phyloP scores from a whole-genome alignment of 306 rosid species.

The Canavalia ensiformis region DNA sequence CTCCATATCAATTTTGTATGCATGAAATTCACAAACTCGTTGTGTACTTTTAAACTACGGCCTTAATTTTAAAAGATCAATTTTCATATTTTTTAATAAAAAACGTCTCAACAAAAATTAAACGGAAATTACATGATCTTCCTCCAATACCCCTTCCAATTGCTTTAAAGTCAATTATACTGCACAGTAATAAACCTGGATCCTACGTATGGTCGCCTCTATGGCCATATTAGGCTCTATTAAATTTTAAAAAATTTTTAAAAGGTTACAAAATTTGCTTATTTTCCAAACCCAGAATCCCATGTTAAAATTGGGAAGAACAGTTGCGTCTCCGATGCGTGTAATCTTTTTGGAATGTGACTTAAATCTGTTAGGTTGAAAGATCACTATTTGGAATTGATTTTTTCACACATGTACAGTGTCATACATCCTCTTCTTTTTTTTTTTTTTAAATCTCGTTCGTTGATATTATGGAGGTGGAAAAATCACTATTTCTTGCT shows the following conservation, averaged over 20 bases:
- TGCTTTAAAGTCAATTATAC: constrained; percentile 16
- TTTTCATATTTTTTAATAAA: too few species aligned
- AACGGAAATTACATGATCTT: background rate
- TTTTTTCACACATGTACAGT: too few species aligned
- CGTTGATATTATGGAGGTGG: too few species aligned
- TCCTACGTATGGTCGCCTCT: background rate
- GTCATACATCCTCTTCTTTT: too few species aligned
- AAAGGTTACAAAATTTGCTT: too few species aligned
- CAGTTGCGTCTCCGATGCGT: background rate
- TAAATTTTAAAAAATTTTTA: background rate
- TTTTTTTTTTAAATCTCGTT: too few species aligned
- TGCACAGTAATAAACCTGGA: constrained; percentile 11
- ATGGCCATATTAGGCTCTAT: background rate
- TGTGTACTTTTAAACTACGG: background rate
- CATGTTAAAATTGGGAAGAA: background rate
- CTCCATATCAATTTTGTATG: constrained; percentile 14
- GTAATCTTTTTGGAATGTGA: too few species aligned
- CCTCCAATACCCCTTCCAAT: background rate
- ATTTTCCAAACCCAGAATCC: background rate
- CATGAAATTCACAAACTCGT: background rate
- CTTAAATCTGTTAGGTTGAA: too few species aligned
- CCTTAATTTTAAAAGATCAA: too few species aligned
- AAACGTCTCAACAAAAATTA: too few species aligned
- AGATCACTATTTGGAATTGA: background rate
- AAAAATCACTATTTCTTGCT: background rate